These are phyloP conservation scores for Backusella liffmaniae DNA, from an alignment of 192 early-diverging fungal species.

Conservation along the genomic window DNA sequence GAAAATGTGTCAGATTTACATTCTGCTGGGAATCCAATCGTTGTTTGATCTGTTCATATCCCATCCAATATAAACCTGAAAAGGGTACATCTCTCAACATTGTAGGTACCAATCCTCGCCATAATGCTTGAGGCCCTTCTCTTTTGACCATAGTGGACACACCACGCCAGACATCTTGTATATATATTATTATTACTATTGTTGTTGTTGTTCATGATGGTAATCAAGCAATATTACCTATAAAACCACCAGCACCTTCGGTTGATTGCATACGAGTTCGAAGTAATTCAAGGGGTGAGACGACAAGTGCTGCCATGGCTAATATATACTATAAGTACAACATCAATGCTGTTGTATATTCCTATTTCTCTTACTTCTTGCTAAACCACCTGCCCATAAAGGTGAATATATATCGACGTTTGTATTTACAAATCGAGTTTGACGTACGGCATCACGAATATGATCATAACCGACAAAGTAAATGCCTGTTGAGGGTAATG, in stretches of 20 bases:
- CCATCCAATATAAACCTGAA: slow-evolving; percentile 92
- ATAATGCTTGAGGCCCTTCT: slow-evolving; percentile 66
- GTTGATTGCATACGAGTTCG: slow-evolving; percentile 89
- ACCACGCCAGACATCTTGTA: slow-evolving; percentile 48
- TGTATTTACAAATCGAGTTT: slow-evolving; percentile 28
- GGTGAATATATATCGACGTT: slow-evolving; percentile 60
- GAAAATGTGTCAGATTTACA: slow-evolving; percentile 50
- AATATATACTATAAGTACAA: neutral
- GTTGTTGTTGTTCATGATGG: neutral
- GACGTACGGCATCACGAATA: slow-evolving; percentile 56
- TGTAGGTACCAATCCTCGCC: slow-evolving; percentile 90
- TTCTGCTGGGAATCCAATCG: slow-evolving; percentile 22
- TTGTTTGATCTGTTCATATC: slow-evolving; percentile 76
- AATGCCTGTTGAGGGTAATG: slow-evolving; percentile 85
- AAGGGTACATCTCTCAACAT: slow-evolving; percentile 95
- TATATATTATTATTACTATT: neutral
- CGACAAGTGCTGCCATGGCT: slow-evolving; percentile 72
- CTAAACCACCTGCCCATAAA: slow-evolving; percentile 71
- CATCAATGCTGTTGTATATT: neutral
- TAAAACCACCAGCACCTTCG: slow-evolving; percentile 57
- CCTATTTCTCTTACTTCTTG: slow-evolving; percentile 55
- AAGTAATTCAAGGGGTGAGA: slow-evolving; percentile 93
- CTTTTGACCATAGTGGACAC: slow-evolving; percentile 57
- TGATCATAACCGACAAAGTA: slow-evolving; percentile 97
- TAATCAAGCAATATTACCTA: neutral